These are phyloP conservation scores for Chimonanthus salicifolius DNA, from an alignment of 164 flowering plant genomes.

Conservation along the genomic window DNA sequence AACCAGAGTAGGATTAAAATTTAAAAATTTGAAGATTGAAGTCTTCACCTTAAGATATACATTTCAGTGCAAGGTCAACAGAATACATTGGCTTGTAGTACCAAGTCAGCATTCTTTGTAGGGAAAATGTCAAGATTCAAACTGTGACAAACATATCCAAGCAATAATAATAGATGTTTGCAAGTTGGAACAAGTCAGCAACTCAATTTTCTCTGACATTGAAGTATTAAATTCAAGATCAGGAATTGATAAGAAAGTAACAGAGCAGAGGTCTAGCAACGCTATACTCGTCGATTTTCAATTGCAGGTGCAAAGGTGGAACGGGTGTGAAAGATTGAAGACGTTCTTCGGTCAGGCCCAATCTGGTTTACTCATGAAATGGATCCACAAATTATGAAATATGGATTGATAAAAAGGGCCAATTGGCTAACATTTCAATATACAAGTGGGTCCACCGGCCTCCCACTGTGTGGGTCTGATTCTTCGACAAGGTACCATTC, in stretches of 20 bases:
- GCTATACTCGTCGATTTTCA: too few relatives aligned
- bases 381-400: not conserved
- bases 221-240: not conserved
- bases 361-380: not conserved
- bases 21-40: not conserved
- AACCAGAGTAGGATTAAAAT: not conserved
- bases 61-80: not conserved
- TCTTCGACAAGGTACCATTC: not conserved
- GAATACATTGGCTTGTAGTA: not conserved
- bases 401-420: not conserved
- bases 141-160: not conserved
- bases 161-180: not conserved
- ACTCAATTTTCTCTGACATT: not conserved
- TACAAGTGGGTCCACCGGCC: not conserved
- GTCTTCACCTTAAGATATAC: not conserved
- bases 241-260: not conserved
- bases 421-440: not conserved
- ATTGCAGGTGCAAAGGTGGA: too few relatives aligned
- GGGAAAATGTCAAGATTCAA: not conserved
- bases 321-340: not conserved
- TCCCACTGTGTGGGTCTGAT: not conserved
- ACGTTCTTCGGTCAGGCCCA: not conserved
- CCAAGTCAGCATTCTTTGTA: constrained; percentile 1
- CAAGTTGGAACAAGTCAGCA: not conserved
- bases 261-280: not conserved